Evolutionary conservation across 305 asterid genomes (phyloP).

Genomic region (Lippia alba): DNA sequence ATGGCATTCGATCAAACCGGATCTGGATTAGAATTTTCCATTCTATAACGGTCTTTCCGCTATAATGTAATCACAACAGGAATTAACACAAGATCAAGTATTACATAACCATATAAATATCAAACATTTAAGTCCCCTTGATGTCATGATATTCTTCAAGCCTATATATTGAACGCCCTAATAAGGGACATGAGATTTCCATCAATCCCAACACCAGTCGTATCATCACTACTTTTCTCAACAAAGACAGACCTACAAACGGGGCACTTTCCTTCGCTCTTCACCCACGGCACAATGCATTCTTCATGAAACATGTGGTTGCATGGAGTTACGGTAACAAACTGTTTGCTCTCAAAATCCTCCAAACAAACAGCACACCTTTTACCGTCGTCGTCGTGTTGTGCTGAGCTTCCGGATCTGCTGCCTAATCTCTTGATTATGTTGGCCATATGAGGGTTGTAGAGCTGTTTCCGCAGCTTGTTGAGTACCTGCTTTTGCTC

Average conservation of each 20-base stretch:
- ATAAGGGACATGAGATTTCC: not conserved
- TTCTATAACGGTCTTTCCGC: no score
- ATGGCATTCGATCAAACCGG: no score
- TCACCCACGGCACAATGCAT: conserved; percentile 91
- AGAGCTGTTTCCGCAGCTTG: conserved; percentile 70
- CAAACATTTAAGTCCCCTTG: not conserved
- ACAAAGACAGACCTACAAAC: conserved; percentile 68
- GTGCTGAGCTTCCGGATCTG: conserved; percentile 23
- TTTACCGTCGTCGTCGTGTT: conserved; percentile 56
- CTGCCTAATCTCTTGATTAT: conserved; percentile 55
- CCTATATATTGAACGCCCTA: not conserved
- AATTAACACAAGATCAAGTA: not conserved
- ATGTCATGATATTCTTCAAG: no score
- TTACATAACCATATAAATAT: not conserved
- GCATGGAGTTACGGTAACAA: conserved; percentile 79
- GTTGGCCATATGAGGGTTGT: conserved; percentile 63
- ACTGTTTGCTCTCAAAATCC: conserved; percentile 69
- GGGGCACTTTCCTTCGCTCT: conserved; percentile 80
- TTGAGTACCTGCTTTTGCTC: conserved; percentile 59
- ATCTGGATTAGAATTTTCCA: no score
- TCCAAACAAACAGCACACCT: conserved; percentile 85
- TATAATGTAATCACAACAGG: no score
- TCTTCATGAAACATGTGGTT: conserved; percentile 91
- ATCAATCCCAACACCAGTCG: not conserved
- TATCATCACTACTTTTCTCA: not conserved